Base-by-base conservation (phyloP, 805 yeast species). In the Priceomyces fermenticarens region DNA sequence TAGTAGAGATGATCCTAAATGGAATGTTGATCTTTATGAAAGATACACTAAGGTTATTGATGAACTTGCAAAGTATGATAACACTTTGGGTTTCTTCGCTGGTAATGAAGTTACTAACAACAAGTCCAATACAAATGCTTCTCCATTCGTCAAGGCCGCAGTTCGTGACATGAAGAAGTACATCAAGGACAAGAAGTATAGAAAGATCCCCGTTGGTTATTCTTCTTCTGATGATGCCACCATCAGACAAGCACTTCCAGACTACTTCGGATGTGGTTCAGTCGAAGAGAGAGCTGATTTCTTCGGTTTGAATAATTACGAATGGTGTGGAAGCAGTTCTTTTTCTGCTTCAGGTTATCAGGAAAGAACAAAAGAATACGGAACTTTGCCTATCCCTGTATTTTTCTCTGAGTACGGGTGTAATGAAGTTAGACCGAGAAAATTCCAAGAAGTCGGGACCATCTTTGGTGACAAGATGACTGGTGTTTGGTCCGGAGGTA, bases 281-380 rank as follows among this genome's bases (percentile, higher is more conserved):
- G 69, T 60, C 6, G 81, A 73, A 41, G 81, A 60, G 14, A 72
- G 72, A 51, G 89, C 88, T 45, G 93, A 85, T 63, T 85, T 85
- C 74, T 85, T 84, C 61, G 93, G 93, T 75, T 81, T 85, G 62
- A 85, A 85, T 77, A 84, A 84, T 88, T 85, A 85, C 72, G 88
- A 83, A 70, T 85, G 93, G 93, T 85, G 93, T 74, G 91, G 91
- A 55, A 34, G 57, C 13, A 78, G 87, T 13, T 59, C 77, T 39
- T 85, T 71, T 70, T 40, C 57, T 26, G 47, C 61, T 5, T 83
- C 90, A 43, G 93, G 93, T 58, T 85, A 81, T 66, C 56, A 69
- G 48, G 75, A 65, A 47, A 77, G 85, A 70, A 83, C 90, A 37
- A 63, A 70, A 23, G 82, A 81, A 44, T 84, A 84, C 60, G 44